These are phyloP conservation scores for Ascosphaera aggregata DNA, from an alignment of 2,329 filamentous ascomycete species.

Conservation along the genomic window DNA sequence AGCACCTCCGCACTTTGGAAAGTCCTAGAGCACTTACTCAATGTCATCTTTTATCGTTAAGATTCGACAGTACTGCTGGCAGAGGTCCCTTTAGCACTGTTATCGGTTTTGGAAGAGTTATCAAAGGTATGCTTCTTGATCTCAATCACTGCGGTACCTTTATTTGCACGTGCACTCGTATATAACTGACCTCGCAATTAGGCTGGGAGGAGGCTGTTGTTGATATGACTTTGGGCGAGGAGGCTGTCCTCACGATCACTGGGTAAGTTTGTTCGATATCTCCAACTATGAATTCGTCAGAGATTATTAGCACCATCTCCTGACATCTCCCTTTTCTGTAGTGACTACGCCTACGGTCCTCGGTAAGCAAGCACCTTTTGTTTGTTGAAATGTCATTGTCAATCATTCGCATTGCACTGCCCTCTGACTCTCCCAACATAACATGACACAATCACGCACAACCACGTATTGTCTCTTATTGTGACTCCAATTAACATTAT, in stretches of 20 bases:
- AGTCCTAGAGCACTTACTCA: background rate
- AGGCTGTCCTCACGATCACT: constrained; percentile 61
- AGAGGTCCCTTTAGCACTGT: constrained; percentile 50
- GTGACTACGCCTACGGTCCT: constrained; percentile 19
- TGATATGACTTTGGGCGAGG: constrained; percentile 78
- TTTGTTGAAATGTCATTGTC: no score
- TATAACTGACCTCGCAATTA: constrained; percentile 12
- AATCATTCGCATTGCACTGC: no score
- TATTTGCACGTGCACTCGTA: background rate
- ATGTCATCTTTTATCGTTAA: constrained; percentile 14
- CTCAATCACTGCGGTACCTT: background rate
- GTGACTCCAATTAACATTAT: background rate
- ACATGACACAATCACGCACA: background rate
- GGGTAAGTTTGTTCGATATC: constrained; percentile 26
- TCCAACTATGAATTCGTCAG: background rate
- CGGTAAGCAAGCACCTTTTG: constrained; percentile 11
- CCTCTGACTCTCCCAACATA: background rate
- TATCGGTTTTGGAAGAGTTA: constrained; percentile 70
- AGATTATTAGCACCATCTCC: background rate
- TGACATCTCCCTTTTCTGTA: constrained; percentile 4
- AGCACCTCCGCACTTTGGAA: background rate
- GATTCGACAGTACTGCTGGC: constrained; percentile 64
- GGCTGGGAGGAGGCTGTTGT: constrained; percentile 71
- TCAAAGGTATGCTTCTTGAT: constrained; percentile 47
- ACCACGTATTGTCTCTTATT: background rate